Percentiles rank a stretch among this genome's conserved stretches.
Evolutionary conservation across 2,329 filamentous ascomycete species (phyloP).

Genomic region (Colletotrichum caudatum): DNA sequence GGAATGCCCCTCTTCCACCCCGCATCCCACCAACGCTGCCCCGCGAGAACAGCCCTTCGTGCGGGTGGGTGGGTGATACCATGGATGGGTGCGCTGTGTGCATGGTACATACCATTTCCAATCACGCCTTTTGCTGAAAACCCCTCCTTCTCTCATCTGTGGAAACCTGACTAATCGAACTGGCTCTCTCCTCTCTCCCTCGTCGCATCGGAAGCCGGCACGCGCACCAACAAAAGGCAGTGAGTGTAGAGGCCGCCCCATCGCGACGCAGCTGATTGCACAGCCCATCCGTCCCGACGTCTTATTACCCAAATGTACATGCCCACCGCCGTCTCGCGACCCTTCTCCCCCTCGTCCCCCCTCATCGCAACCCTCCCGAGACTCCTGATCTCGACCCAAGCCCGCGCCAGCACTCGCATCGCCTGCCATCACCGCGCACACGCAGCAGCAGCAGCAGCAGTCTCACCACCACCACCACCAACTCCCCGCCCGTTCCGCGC

Average conservation of each 20-base stretch:
- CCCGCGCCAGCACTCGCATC: not conserved
- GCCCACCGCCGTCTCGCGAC: not conserved
- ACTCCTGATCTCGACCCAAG: not conserved
- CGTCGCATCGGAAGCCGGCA: conserved; percentile 6
- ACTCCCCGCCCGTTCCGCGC: no score
- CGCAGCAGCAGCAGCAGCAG: no score
- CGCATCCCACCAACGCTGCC: not conserved
- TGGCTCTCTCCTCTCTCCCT: not conserved
- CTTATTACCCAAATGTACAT: not conserved
- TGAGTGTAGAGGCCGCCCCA: not conserved
- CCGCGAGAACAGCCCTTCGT: not conserved
- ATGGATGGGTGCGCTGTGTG: no score
- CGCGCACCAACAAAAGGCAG: not conserved
- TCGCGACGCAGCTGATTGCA: not conserved
- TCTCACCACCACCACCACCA: no score
- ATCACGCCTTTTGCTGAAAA: not conserved
- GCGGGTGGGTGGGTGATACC: not conserved
- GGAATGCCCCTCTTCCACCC: not conserved
- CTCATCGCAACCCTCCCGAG: conserved; percentile 14
- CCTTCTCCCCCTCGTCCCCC: not conserved
- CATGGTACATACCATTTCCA: not conserved
- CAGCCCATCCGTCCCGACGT: not conserved
- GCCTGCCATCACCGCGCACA: not conserved
- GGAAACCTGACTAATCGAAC: conserved; percentile 10
- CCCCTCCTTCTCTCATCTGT: conserved; percentile 1